Evolutionary conservation across 1,139 yeast species (phyloP).

Genomic region (Meyerozyma smithsonii): DNA sequence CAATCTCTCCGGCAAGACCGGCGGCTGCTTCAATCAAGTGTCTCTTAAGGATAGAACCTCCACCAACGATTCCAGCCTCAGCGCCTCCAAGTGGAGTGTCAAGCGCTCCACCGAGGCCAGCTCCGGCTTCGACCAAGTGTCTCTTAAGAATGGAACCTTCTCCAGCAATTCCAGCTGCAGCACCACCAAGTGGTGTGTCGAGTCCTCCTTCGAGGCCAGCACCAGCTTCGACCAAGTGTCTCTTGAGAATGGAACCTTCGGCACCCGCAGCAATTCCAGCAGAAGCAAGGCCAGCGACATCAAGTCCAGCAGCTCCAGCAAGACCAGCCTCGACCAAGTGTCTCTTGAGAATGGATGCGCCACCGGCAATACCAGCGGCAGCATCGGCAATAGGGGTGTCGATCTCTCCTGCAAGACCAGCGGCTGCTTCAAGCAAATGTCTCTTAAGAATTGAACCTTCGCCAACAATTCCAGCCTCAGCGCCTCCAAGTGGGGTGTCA

Average conservation of each 20-base stretch:
- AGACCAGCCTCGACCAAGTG: constrained; percentile 7
- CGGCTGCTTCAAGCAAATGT: constrained; percentile 12
- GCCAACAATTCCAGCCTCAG: constrained; percentile 7
- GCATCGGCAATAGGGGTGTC: constrained; percentile 1
- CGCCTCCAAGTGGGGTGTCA: constrained; percentile 2
- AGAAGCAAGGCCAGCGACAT: constrained; percentile 8
- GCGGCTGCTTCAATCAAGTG: background rate
- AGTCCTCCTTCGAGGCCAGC: constrained; percentile 12
- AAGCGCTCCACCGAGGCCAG: constrained; percentile 8
- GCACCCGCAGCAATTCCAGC: constrained; percentile 8
- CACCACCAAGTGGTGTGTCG: constrained; percentile 3
- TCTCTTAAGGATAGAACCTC: background rate
- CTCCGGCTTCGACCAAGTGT: constrained; percentile 7
- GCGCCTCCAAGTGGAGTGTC: constrained; percentile 11
- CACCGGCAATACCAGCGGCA: background rate
- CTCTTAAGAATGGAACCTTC: constrained; percentile 2
- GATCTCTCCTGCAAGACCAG: constrained; percentile 8
- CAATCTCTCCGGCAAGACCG: constrained; percentile 1
- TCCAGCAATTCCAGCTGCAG: constrained; percentile 6
- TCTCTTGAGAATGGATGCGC: constrained; percentile 4
- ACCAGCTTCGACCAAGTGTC: constrained; percentile 13
- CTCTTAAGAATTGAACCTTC: constrained; percentile 12
- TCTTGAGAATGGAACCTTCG: constrained; percentile 12
- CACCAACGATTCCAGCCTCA: constrained; percentile 7
- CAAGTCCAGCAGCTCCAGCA: constrained; percentile 9